A percentile compares a stretch with the other conserved stretches of the same genome.
Conservation (phyloP, 495 filamentous ascomycete species). For the Oidiodendron maius region DNA sequence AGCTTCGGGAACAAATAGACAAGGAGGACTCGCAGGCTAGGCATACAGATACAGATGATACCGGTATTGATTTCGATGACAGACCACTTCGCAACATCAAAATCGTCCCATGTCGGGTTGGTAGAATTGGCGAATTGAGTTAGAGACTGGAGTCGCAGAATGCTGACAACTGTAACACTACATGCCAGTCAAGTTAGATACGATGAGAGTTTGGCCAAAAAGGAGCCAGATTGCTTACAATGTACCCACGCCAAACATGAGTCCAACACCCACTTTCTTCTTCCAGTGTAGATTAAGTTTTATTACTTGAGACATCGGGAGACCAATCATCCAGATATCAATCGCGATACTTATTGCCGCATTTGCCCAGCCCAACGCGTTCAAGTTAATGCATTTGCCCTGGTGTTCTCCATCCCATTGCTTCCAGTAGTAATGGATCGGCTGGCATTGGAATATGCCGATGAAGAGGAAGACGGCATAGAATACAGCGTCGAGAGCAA, state of each 20-base stretch:
- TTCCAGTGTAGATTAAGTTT: conserved; percentile 34
- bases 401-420: conserved; percentile 31
- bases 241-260: conserved; percentile 49
- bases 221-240: conserved; percentile 35
- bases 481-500: conserved; percentile 33
- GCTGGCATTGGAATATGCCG: conserved; percentile 36
- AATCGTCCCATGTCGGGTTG: conserved; percentile 17
- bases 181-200: conserved; percentile 2
- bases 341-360: conserved; percentile 46
- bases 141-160: conserved; percentile 19
- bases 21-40: conserved; percentile 17
- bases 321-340: conserved; percentile 44
- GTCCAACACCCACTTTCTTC: conserved; percentile 42
- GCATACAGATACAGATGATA: conserved; percentile 27
- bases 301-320: conserved; percentile 42
- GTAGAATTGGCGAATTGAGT: conserved; percentile 9
- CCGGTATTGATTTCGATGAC: conserved; percentile 26
- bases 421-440: conserved; percentile 34
- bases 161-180: conserved; percentile 24
- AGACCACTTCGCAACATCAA: conserved; percentile 15
- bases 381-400: conserved; percentile 40
- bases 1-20: conserved; percentile 11
- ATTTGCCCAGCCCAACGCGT: conserved; percentile 38
- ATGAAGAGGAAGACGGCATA: conserved; percentile 34
- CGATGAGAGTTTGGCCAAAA: too few species aligned